Conservation (phyloP, 2,329 filamentous ascomycete species). For the Colletotrichum godetiae region DNA sequence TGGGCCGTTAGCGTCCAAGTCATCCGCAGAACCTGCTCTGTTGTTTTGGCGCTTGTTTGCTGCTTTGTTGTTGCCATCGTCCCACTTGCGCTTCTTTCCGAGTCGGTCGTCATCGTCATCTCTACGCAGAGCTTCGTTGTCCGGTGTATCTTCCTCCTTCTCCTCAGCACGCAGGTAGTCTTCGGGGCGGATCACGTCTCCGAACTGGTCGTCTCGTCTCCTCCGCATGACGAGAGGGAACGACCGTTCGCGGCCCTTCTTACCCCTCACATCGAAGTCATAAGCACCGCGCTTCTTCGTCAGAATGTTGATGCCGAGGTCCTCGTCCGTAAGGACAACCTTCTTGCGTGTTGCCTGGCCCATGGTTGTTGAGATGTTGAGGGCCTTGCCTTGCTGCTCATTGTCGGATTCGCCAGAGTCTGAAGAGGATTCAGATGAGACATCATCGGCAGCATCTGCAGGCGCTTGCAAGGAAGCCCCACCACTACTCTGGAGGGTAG, state of each 20-base stretch:
- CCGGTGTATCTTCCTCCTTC: slow-evolving; percentile 79
- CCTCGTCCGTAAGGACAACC: slow-evolving; percentile 86
- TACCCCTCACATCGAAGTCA: slow-evolving; percentile 91
- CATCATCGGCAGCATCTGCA: slow-evolving; percentile 82
- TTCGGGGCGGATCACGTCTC: slow-evolving; percentile 91
- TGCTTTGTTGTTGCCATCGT: slow-evolving; percentile 64
- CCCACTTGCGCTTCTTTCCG: slow-evolving; percentile 95
- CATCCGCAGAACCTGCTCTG: slow-evolving; percentile 56
- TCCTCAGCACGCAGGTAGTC: slow-evolving; percentile 95
- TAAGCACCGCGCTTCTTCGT: slow-evolving; percentile 90
- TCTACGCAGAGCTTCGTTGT: slow-evolving; percentile 63
- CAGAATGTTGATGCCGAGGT: slow-evolving; percentile 90
- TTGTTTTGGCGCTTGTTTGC: slow-evolving; percentile 71
- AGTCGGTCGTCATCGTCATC: slow-evolving; percentile 70
- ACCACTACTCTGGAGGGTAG: slow-evolving; percentile 78
- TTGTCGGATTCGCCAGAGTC: slow-evolving; percentile 89
- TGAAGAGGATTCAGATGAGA: slow-evolving; percentile 86
- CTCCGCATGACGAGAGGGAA: slow-evolving; percentile 88
- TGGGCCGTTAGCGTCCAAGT: slow-evolving; percentile 50
- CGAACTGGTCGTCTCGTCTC: slow-evolving; percentile 88
- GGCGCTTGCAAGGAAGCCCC: slow-evolving; percentile 75
- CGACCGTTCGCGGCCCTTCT: slow-evolving; percentile 91
- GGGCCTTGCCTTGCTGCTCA: slow-evolving; percentile 89
- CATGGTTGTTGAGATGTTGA: slow-evolving; percentile 88
- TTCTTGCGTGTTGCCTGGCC: slow-evolving; percentile 88